Conservation (phyloP, 495 filamentous ascomycete genomes). For the Penicillium turbatum region DNA sequence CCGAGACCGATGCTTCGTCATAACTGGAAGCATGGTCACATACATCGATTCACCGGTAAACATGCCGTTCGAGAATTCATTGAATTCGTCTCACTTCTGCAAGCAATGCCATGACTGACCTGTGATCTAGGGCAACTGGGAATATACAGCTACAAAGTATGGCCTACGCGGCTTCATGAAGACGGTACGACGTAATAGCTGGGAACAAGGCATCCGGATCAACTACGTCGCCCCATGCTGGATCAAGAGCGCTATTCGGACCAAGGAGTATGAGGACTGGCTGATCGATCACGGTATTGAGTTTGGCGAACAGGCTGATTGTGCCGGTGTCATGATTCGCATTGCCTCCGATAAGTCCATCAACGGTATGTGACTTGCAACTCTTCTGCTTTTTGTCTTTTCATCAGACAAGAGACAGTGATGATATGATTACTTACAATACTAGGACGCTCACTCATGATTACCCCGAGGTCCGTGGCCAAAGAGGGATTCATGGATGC, state of each 20-base stretch:
- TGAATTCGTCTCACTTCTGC: neutral
- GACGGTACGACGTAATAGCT: neutral
- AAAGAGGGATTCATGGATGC: neutral
- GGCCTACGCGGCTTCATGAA: neutral
- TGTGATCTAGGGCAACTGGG: neutral
- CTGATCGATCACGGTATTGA: neutral
- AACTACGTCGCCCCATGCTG: neutral
- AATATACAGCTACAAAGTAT: neutral
- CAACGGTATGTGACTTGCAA: neutral
- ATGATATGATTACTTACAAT: neutral
- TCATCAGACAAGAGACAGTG: neutral
- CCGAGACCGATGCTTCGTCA: neutral
- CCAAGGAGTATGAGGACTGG: neutral
- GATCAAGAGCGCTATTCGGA: neutral
- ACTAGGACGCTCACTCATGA: neutral
- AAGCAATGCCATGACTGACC: neutral
- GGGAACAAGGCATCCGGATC: neutral
- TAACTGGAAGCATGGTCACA: conserved; percentile 1
- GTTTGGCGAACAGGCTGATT: neutral
- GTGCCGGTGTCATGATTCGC: neutral
- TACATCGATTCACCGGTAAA: neutral
- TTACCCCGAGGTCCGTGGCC: neutral
- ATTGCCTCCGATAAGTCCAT: neutral
- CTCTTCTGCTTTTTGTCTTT: neutral
- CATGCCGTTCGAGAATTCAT: neutral